Percentiles rank a stretch among this genome's conserved stretches.
Evolutionary conservation across 306 rosid species (phyloP).

Genomic region (Canavalia gladiata): DNA sequence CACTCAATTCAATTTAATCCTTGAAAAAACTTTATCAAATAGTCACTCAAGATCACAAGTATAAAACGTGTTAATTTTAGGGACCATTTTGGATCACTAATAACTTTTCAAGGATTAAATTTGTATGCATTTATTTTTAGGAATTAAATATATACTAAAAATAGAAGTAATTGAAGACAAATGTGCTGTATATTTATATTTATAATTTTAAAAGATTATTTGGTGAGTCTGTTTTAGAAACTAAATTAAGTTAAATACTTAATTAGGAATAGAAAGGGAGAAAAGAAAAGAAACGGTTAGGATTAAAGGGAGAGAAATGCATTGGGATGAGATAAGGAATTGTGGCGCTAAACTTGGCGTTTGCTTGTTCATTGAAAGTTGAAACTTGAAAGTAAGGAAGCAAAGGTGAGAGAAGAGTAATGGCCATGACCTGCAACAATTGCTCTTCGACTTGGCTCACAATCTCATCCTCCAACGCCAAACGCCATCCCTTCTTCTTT

Average conservation of each 20-base stretch:
- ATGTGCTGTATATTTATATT: too few species aligned
- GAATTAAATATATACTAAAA: too few species aligned
- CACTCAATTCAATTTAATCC: too few species aligned
- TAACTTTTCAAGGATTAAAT: too few species aligned
- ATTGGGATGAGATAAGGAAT: conserved; percentile 45
- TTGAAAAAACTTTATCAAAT: too few species aligned
- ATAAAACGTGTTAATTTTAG: too few species aligned
- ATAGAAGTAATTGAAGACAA: too few species aligned
- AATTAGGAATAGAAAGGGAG: neutral
- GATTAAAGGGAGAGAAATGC: conserved; percentile 1
- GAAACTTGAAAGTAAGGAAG: neutral
- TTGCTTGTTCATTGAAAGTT: neutral
- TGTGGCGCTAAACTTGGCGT: conserved; percentile 44
- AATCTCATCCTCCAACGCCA: conserved; percentile 18
- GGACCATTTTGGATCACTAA: too few species aligned
- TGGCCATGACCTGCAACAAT: conserved; percentile 64
- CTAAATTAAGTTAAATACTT: neutral
- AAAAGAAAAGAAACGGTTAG: neutral
- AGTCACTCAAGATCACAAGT: too few species aligned
- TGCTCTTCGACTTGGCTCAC: conserved; percentile 43
- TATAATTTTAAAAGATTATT: too few species aligned
- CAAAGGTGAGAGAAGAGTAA: neutral
- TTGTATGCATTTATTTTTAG: too few species aligned
- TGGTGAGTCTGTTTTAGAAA: too few species aligned
- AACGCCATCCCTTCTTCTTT: conserved; percentile 24